Percentiles rank a stretch among this genome's conserved stretches.
These are phyloP conservation scores for Sophora flavescens DNA, from an alignment of 306 rosid species.

Conservation along the genomic window DNA sequence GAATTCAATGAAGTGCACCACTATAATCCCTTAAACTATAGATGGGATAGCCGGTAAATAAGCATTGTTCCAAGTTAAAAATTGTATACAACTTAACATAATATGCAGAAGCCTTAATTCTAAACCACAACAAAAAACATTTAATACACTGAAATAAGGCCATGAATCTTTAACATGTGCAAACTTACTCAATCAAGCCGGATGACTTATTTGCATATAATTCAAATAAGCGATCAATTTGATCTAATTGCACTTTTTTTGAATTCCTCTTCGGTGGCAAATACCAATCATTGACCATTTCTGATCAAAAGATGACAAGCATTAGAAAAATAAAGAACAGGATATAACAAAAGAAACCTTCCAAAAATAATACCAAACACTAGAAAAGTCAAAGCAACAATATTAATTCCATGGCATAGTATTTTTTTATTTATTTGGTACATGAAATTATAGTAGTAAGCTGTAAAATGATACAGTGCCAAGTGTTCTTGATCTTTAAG, in stretches of 20 bases:
- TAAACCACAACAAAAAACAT: neutral
- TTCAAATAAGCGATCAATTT: conserved; percentile 44
- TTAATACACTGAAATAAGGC: neutral
- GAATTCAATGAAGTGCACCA: too few species aligned
- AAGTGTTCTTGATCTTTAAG: neutral
- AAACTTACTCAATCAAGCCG: conserved; percentile 57
- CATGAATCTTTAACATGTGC: neutral
- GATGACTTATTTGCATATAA: conserved; percentile 42
- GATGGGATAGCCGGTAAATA: neutral
- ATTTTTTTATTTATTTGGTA: neutral
- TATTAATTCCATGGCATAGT: too few species aligned
- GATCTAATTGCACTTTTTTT: conserved; percentile 25
- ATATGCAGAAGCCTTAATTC: neutral
- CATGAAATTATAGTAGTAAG: neutral
- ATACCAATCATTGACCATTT: neutral
- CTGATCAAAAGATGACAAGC: conserved; percentile 1
- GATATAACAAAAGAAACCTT: neutral
- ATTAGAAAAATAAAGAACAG: neutral
- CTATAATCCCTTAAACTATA: too few species aligned
- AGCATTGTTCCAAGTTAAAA: conserved; percentile 9
- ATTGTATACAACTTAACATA: neutral
- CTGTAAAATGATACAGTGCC: neutral
- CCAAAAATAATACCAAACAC: neutral
- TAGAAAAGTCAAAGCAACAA: too few species aligned
- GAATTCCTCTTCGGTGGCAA: conserved; percentile 38